These are phyloP conservation scores for Penicillium griseofulvum DNA, from an alignment of 2,329 filamentous ascomycete genomes.

Conservation along the genomic window DNA sequence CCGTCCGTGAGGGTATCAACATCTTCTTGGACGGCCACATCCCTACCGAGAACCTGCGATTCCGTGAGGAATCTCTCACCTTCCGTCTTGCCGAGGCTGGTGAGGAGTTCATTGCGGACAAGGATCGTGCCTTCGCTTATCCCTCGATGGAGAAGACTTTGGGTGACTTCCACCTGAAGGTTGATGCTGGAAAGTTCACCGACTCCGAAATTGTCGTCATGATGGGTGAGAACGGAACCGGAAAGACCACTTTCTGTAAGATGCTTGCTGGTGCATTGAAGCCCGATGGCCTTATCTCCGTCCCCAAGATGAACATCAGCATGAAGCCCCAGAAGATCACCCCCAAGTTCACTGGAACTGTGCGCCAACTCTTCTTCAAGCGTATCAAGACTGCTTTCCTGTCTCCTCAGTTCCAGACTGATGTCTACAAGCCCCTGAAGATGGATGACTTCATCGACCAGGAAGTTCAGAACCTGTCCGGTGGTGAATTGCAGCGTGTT, in stretches of 20 bases:
- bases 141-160: conserved; percentile 91
- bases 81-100: conserved; percentile 89
- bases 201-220: conserved; percentile 99
- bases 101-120: conserved; percentile 84
- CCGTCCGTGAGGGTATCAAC: conserved; percentile 98
- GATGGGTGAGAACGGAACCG: conserved; percentile 99
- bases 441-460: conserved; percentile 99
- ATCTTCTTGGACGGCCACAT: conserved; percentile 99
- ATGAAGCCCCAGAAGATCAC: conserved; percentile 99
- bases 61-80: conserved; percentile 93
- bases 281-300: conserved; percentile 73
- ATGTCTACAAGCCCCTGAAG: conserved; percentile 99
- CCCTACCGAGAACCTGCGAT: conserved; percentile 95
- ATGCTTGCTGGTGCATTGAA: conserved; percentile 91
- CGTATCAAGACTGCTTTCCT: conserved; percentile 97
- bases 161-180: conserved; percentile 77
- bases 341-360: conserved; percentile 94
- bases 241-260: conserved; percentile 98
- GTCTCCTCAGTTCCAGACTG: conserved; percentile 97
- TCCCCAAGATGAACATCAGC: conserved; percentile 94
- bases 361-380: conserved; percentile 98
- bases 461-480: conserved; percentile 97
- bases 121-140: conserved; percentile 80
- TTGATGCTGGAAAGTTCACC: conserved; percentile 84
- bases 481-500: conserved; percentile 98